Evolutionary conservation across 2,329 filamentous ascomycete genomes (phyloP), one percentile per base, ranked within the genome.

Genomic region (Aspergillus sclerotialis): DNA sequence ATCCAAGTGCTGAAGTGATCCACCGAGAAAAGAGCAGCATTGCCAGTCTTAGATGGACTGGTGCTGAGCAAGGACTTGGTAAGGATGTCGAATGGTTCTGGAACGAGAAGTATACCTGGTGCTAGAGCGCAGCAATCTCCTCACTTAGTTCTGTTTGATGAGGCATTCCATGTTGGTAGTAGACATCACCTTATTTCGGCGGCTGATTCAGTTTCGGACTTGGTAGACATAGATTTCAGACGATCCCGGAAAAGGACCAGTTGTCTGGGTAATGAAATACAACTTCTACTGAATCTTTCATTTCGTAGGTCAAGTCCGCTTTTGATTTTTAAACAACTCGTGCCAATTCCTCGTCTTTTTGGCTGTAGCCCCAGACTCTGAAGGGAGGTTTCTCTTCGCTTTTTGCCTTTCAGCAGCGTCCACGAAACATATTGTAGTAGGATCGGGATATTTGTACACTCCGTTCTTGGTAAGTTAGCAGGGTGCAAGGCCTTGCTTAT

Each of bases 51-150:
- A 62, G 61, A 31, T 71, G 67, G 68, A 61, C 61, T 17, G 66
- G 65, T n/a, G 50, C 54, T 18, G 52, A 56, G 17, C 44, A 56
- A 33, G 56, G 53, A 8, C 39, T 62, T 11, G 54, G 56, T 11
- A 50, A 62, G 15, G 54, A 64, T 5, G 58, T 68, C 28, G 61
- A 67, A 36, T 71, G 68, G 68, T 38, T 63, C 16, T 58, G 57
- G 50, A 70, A 68, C 38, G 65, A 71, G 53, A 69, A 68, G 48
- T 71, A 67, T 43, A 60, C 57, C 30, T 71, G 68, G 68, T 71
- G 67, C 40, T 70, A 23, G 50, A 60, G 10, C 9, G n/a, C 4
- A 2, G 12, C 29, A 12, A 18, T 31, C 8, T n/a, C n/a, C n/a
- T n/a, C n/a, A n/a, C n/a, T n/a, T n/a, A n/a, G n/a, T n/a, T n/a